Conservation (phyloP, 1,139 yeast species). For the Yamadazyma jaroonii region DNA sequence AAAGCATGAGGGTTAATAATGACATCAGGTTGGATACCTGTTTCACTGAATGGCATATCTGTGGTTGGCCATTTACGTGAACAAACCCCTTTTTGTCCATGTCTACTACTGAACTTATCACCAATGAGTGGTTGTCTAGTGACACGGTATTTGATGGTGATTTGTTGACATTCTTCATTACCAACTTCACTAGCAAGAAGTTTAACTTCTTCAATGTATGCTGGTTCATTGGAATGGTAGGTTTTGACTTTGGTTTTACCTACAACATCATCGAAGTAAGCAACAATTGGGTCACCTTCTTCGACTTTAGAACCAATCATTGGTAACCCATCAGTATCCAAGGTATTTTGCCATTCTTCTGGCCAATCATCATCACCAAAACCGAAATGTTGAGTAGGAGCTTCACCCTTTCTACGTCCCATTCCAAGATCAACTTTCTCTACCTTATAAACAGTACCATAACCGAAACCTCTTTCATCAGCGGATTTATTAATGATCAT, state of each 20-base stretch:
- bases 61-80: slow-evolving; percentile 97
- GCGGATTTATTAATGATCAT: slow-evolving; percentile 97
- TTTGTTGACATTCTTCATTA: slow-evolving; percentile 75
- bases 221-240: slow-evolving; percentile 93
- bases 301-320: slow-evolving; percentile 81
- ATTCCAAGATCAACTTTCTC: slow-evolving; percentile 83
- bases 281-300: slow-evolving; percentile 95
- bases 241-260: slow-evolving; percentile 92
- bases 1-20: slow-evolving; percentile 98
- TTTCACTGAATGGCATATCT: slow-evolving; percentile 96
- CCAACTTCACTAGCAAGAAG: slow-evolving; percentile 80
- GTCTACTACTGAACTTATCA: slow-evolving; percentile 97
- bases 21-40: slow-evolving; percentile 96
- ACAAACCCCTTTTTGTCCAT: slow-evolving; percentile 99
- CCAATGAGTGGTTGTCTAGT: slow-evolving; percentile 95
- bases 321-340: slow-evolving; percentile 94
- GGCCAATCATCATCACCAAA: slow-evolving; percentile 95
- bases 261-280: slow-evolving; percentile 85
- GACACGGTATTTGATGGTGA: slow-evolving; percentile 87
- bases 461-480: slow-evolving; percentile 96
- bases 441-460: slow-evolving; percentile 93
- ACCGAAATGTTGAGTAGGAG: slow-evolving; percentile 91
- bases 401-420: slow-evolving; percentile 88
- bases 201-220: slow-evolving; percentile 92
- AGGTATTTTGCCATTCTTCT: slow-evolving; percentile 77